Conservation (phyloP, 371 early-diverging fungal species). For the Syncephalastrum sp. region DNA sequence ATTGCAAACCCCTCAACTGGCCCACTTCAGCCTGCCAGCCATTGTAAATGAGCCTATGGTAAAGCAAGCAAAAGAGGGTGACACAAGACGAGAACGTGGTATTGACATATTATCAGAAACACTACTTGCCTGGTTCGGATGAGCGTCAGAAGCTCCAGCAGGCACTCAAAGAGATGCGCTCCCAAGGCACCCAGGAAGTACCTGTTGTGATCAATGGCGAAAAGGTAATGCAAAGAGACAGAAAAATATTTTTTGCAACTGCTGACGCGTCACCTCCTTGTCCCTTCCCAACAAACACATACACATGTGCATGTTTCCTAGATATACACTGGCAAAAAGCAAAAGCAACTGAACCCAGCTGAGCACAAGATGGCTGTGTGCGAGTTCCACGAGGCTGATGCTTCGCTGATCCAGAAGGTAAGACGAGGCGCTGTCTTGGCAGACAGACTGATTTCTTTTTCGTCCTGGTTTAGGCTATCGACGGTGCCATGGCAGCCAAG, state of each 20-base stretch:
- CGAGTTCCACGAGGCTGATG: slow-evolving; percentile 84
- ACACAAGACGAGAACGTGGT: too few relatives aligned
- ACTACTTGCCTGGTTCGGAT: slow-evolving; percentile 79
- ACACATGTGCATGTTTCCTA: slow-evolving; percentile 10
- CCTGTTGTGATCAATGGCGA: slow-evolving; percentile 88
- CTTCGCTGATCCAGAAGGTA: slow-evolving; percentile 61
- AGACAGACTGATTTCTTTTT: too few relatives aligned
- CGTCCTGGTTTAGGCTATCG: slow-evolving; percentile 63
- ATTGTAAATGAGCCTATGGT: slow-evolving; percentile 92
- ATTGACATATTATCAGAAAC: too few relatives aligned
- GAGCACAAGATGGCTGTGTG: slow-evolving; percentile 82
- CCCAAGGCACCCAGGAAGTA: slow-evolving; percentile 74
- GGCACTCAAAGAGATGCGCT: slow-evolving; percentile 77
- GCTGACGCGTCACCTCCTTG: not conserved
- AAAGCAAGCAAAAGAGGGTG: slow-evolving; percentile 11
- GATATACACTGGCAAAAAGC: slow-evolving; percentile 66
- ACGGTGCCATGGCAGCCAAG: slow-evolving; percentile 86
- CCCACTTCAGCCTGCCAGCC: slow-evolving; percentile 77
- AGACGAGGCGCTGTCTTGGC: too few relatives aligned
- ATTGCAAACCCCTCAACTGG: slow-evolving; percentile 53
- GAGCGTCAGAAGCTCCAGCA: slow-evolving; percentile 76
- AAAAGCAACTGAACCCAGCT: slow-evolving; percentile 81
- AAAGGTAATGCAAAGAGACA: slow-evolving; percentile 48
- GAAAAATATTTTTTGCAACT: not conserved
- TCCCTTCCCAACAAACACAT: not conserved